These are phyloP conservation scores for Monosporascus sp. DNA, from an alignment of 2,329 filamentous ascomycete genomes.

Conservation along the genomic window DNA sequence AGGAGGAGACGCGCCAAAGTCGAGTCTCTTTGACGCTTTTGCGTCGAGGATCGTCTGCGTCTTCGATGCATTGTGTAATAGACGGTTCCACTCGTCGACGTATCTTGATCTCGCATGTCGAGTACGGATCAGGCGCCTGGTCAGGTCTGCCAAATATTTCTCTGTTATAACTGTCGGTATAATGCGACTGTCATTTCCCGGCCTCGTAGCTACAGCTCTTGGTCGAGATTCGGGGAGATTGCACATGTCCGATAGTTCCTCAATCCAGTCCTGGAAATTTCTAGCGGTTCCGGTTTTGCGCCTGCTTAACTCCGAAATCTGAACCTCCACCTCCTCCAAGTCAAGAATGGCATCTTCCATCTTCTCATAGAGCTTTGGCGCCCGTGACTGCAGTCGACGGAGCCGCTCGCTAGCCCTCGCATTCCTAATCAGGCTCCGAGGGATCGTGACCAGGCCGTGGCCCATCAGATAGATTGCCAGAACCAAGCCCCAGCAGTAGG, in stretches of 20 bases:
- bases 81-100: conserved; percentile 75
- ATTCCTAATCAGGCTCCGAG: conserved; percentile 72
- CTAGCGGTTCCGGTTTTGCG: conserved; percentile 73
- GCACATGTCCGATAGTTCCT: conserved; percentile 78
- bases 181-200: conserved; percentile 38
- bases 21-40: conserved; percentile 70
- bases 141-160: conserved; percentile 86
- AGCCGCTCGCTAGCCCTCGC: conserved; percentile 71
- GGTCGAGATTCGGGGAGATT: conserved; percentile 60
- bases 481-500: conserved; percentile 88
- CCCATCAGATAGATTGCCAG: conserved; percentile 97
- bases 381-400: conserved; percentile 69
- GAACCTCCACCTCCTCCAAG: conserved; percentile 74
- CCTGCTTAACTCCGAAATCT: conserved; percentile 72
- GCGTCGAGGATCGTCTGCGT: conserved; percentile 82
- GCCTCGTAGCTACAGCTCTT: conserved; percentile 33
- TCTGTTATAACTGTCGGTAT: conserved; percentile 84
- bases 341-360: conserved; percentile 78
- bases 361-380: conserved; percentile 78
- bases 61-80: conserved; percentile 69
- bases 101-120: conserved; percentile 80
- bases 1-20: conserved; percentile 60
- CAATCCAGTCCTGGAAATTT: conserved; percentile 89
- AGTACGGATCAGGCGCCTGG: conserved; percentile 73
- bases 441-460: conserved; percentile 89